These are phyloP conservation scores for Xylariaceae sp. DNA, from an alignment of 2,329 filamentous ascomycete genomes.

Conservation along the genomic window DNA sequence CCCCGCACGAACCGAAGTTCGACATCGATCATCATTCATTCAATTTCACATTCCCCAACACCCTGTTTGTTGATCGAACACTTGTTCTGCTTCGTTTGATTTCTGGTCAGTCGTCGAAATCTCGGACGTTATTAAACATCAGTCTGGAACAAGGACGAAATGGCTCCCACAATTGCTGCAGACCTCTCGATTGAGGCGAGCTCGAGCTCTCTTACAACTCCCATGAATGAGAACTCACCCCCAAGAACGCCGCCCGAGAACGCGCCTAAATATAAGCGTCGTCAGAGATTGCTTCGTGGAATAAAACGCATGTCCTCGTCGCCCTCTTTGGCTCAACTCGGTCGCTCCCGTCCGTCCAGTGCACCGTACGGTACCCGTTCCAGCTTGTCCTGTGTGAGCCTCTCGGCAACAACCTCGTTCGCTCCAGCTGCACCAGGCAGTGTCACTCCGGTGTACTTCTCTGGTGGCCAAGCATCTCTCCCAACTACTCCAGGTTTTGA, in stretches of 20 bases:
- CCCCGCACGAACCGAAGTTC: no score
- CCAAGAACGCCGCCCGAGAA: conserved; percentile 33
- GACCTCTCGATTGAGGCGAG: conserved; percentile 20
- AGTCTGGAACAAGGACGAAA: no score
- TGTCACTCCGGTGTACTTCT: conserved; percentile 42
- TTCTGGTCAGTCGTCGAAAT: no score
- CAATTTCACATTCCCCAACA: no score
- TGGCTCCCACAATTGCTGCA: conserved; percentile 14
- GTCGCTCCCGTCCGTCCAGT: conserved; percentile 70
- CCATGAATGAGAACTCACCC: conserved; percentile 31
- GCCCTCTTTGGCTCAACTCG: conserved; percentile 70
- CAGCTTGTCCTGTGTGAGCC: conserved; percentile 62
- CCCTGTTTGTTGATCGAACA: no score
- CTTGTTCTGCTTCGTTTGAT: no score
- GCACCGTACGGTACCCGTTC: conserved; percentile 68
- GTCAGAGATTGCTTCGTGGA: conserved; percentile 73
- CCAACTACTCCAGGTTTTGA: conserved; percentile 51
- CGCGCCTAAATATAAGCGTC: conserved; percentile 68
- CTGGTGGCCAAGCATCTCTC: conserved; percentile 46
- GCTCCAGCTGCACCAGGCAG: conserved; percentile 44
- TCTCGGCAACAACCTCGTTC: conserved; percentile 53
- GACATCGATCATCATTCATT: no score
- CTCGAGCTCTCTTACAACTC: conserved; percentile 22
- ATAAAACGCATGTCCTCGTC: conserved; percentile 85
- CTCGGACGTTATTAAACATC: no score